Percentiles rank a stretch among this genome's conserved stretches.
Evolutionary conservation across 495 filamentous ascomycete species (phyloP).

Genomic region (Hypoxylon trugodes): DNA sequence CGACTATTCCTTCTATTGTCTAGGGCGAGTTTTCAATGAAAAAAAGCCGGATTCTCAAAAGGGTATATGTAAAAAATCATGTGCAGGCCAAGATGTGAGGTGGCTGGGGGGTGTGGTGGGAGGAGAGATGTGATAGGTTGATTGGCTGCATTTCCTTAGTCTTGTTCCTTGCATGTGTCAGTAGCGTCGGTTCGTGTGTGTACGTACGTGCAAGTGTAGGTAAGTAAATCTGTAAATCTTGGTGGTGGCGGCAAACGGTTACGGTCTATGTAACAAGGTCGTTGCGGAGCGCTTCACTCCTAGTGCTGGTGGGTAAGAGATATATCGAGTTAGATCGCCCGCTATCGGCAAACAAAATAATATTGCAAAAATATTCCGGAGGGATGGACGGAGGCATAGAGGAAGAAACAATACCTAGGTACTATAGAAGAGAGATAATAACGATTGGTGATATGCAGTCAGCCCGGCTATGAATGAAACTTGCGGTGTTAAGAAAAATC

Average conservation of each 20-base stretch:
- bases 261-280: no score
- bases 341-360: conserved; percentile 16
- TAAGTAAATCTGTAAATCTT: conserved; percentile 18
- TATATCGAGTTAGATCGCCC: conserved; percentile 14
- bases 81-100: conserved; percentile 18
- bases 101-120: conserved; percentile 35
- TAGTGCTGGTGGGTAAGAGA: no score
- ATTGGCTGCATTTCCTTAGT: conserved; percentile 13
- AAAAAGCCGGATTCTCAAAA: conserved; percentile 13
- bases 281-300: conserved; percentile 19
- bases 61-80: conserved; percentile 4
- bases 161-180: conserved; percentile 36
- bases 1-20: background rate
- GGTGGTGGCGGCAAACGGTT: conserved; percentile 21
- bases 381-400: no score
- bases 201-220: conserved; percentile 14
- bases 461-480: conserved; percentile 26
- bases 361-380: background rate
- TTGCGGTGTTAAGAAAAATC: conserved; percentile 24
- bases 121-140: conserved; percentile 22
- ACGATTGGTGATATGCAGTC: conserved; percentile 24
- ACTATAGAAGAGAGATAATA: background rate
- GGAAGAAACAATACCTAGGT: no score
- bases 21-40: conserved; percentile 2
- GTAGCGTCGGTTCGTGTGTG: conserved; percentile 26